Percentiles rank a stretch among this genome's conserved stretches.
Evolutionary conservation across 352 stramenopile species (phyloP).

Genomic region (Globisporangium splendens): DNA sequence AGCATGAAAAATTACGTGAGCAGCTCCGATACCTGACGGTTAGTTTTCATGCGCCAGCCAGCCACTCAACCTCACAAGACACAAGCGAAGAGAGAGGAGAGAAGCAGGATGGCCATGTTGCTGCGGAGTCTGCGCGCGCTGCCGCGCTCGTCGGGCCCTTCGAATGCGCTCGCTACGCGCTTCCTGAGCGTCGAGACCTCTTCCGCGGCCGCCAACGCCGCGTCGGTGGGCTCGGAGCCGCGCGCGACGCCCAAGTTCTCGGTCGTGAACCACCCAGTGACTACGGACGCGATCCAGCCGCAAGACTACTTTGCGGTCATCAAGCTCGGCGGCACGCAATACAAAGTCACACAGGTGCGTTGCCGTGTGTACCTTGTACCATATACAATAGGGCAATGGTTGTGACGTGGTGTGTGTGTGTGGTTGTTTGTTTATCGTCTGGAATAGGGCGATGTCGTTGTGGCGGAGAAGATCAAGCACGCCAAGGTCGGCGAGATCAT

Average conservation of each 20-base stretch:
- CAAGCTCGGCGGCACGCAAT: slow-evolving; percentile 82
- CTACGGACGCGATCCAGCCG: slow-evolving; percentile 52
- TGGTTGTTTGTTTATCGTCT: no score
- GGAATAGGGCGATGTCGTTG: slow-evolving; percentile 67
- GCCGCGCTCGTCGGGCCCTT: background rate
- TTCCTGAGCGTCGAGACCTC: background rate
- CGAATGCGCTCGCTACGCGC: background rate
- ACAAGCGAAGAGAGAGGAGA: background rate
- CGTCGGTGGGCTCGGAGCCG: slow-evolving; percentile 12
- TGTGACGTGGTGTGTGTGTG: background rate
- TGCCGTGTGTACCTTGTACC: no score
- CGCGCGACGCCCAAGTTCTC: slow-evolving; percentile 43
- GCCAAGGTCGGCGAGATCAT: slow-evolving; percentile 84
- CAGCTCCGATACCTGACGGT: no score
- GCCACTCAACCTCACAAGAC: background rate
- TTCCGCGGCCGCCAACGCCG: slow-evolving; percentile 3
- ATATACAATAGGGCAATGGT: no score
- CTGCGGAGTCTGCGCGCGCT: slow-evolving; percentile 8
- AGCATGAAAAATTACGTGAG: background rate
- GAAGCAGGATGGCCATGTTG: slow-evolving; percentile 11
- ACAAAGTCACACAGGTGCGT: slow-evolving; percentile 78
- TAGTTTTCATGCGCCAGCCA: background rate
- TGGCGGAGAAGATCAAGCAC: slow-evolving; percentile 83
- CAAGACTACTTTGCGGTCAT: slow-evolving; percentile 83
- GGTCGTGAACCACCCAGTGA: slow-evolving; percentile 77